phyloP scores from a whole-genome alignment of 2,329 filamentous ascomycete species.

The Pseudogymnoascus destructans region DNA sequence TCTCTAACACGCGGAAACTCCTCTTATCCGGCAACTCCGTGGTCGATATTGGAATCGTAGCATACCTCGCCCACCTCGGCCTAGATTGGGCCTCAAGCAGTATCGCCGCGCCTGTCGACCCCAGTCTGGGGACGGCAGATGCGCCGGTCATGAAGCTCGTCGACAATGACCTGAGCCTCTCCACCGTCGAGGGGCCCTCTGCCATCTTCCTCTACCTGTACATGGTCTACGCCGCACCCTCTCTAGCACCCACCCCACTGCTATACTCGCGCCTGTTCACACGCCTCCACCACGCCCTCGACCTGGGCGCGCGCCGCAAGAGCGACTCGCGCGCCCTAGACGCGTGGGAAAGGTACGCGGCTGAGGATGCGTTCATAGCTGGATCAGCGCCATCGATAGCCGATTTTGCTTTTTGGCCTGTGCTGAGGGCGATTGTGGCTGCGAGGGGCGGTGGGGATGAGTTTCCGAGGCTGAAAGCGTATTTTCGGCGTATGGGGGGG shows the following conservation, averaged over 20 bases:
- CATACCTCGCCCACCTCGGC: slow-evolving; percentile 38
- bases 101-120: slow-evolving; percentile 20
- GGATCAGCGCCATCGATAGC: slow-evolving; percentile 32
- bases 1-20: slow-evolving; percentile 30
- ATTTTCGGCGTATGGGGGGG: slow-evolving; percentile 16
- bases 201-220: slow-evolving; percentile 50
- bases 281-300: slow-evolving; percentile 31
- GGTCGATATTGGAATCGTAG: slow-evolving; percentile 36
- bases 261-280: slow-evolving; percentile 16
- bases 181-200: slow-evolving; percentile 36
- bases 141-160: slow-evolving; percentile 35
- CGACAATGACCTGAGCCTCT: slow-evolving; percentile 39
- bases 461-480: slow-evolving; percentile 23
- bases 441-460: slow-evolving; percentile 24
- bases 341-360: slow-evolving; percentile 16
- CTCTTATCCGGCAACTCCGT: slow-evolving; percentile 36
- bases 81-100: slow-evolving; percentile 28
- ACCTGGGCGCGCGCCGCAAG: slow-evolving; percentile 3
- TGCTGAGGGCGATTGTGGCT: slow-evolving; percentile 35
- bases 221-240: slow-evolving; percentile 31
- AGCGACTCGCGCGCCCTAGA: slow-evolving; percentile 20
- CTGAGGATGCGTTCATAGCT: slow-evolving; percentile 31
- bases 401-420: slow-evolving; percentile 46
- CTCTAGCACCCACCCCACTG: slow-evolving; percentile 19
- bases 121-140: slow-evolving; percentile 14